Percentiles rank a stretch among this genome's conserved stretches.
Evolutionary conservation across 805 yeast genomes (phyloP).

Genomic region (Dipodascopsis tothii): DNA sequence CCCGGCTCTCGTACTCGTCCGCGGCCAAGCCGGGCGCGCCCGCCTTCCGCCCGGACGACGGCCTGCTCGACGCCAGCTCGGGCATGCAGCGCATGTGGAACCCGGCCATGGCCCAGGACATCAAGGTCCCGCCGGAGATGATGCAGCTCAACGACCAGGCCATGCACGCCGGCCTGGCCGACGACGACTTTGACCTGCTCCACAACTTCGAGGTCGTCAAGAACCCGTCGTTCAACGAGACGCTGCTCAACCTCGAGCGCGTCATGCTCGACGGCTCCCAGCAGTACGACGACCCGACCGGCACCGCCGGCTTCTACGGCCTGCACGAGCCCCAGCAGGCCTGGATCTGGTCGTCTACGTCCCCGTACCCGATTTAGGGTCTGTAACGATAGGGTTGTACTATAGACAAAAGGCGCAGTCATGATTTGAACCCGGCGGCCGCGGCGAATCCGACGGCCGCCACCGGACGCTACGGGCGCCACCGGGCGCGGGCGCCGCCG

Average conservation of each 20-base stretch:
- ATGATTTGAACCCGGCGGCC: too few species aligned
- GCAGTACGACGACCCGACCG: not conserved
- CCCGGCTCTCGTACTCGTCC: not conserved
- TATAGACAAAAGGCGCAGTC: too few species aligned
- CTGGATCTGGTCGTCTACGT: slow-evolving; percentile 13
- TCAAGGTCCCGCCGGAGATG: too few species aligned
- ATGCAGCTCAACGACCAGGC: not conserved
- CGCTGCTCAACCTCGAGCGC: not conserved
- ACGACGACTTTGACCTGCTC: not conserved
- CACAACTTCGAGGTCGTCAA: not conserved
- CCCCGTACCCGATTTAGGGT: not conserved
- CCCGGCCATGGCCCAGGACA: not conserved
- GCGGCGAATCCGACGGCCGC: too few species aligned
- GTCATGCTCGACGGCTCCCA: slow-evolving; percentile 4
- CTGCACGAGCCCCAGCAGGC: slow-evolving; percentile 12
- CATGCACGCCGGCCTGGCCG: not conserved
- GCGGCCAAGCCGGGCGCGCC: not conserved
- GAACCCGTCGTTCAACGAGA: not conserved
- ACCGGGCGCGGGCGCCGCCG: too few species aligned
- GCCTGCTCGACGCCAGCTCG: not conserved
- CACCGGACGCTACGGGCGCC: too few species aligned
- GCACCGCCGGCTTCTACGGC: not conserved
- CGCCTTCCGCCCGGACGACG: not conserved
- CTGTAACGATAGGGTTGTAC: too few species aligned
- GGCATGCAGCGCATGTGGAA: not conserved